Evolutionary conservation across 306 rosid genomes (phyloP).

Genomic region (Rosa multiflora): DNA sequence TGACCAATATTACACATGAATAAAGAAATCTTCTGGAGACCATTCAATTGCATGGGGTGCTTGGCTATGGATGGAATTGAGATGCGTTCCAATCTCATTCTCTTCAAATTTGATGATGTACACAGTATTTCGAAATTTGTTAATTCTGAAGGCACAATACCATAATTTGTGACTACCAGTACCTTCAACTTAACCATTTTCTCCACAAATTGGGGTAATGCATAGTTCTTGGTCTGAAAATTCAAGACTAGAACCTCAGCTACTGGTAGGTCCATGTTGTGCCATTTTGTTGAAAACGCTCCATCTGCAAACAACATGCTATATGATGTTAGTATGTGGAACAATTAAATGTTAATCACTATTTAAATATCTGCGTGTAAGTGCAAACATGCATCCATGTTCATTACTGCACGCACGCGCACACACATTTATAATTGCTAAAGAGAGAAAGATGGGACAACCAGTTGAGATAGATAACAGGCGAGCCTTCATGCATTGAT

Average conservation of each 20-base stretch:
- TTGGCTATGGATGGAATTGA: slow-evolving; percentile 39
- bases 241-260: slow-evolving; percentile 60
- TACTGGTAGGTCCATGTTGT: slow-evolving; percentile 38
- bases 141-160: slow-evolving; percentile 34
- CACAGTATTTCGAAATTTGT: slow-evolving; percentile 37
- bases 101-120: slow-evolving; percentile 31
- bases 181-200: slow-evolving; percentile 54
- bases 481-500: slow-evolving; percentile 35
- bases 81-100: slow-evolving; percentile 59
- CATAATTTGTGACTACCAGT: slow-evolving; percentile 45
- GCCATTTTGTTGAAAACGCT: slow-evolving; percentile 41
- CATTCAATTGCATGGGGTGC: slow-evolving; percentile 23
- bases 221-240: slow-evolving; percentile 37
- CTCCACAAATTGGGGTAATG: slow-evolving; percentile 49
- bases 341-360: background rate
- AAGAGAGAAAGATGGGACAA: slow-evolving; percentile 17
- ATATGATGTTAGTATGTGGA: background rate
- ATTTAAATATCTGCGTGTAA: background rate
- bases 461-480: slow-evolving; percentile 63
- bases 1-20: slow-evolving; percentile 56
- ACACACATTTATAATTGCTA: background rate
- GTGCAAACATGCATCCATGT: too few species aligned
- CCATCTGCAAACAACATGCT: slow-evolving; percentile 50
- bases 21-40: slow-evolving; percentile 53
- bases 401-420: too few species aligned